Evolutionary conservation across 169 alveolate genomes (phyloP), one percentile per base, ranked within the genome.

Genomic region (Plasmodium malariae): DNA sequence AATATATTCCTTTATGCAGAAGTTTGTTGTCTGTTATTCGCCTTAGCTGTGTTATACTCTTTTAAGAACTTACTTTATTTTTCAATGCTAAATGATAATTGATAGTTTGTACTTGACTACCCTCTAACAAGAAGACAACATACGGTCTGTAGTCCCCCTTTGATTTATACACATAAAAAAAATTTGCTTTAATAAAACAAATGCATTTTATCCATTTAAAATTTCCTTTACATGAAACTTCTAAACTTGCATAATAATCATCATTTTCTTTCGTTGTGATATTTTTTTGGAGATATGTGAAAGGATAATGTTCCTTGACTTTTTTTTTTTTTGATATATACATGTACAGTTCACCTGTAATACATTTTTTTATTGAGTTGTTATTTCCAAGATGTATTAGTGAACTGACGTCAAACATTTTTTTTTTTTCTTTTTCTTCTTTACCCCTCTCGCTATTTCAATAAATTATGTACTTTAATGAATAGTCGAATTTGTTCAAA

Each of bases 111-210:
- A 76, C 57, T 62, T 76, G 60, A 37, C 32, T 43, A 14, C 76
- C 76, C 21, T 76, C 89, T 62, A 76, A 63, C 6, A 76, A 45
- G 76, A 76, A 76, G 63, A 76, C 48, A 9, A 26, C 34, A 30
- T 9, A 32, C 17, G 89, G 89, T 34, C 40, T 63, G 51, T 76
- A 76, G 28, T 76, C 78, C 34, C 89, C 89, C 40, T 34, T 40
- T 36, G 45, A 51, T 60, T 51, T 76, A 28, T 76, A 76, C 28
- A 76, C 74, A 76, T 62, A 76, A 60, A 76, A 76, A 34, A 76
- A 30, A 63, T 76, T 76, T 3, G 89, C 71, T 36, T 76, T 76
- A 76, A 76, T 54, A 40, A 76, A 76, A 24, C 89, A 76, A 62
- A 62, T 62, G 24, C 54, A 62, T 60, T 60, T 76, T 55, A 28